These are phyloP conservation scores for Hysterium pulicare DNA, from an alignment of 2,329 filamentous ascomycete species.

Conservation along the genomic window DNA sequence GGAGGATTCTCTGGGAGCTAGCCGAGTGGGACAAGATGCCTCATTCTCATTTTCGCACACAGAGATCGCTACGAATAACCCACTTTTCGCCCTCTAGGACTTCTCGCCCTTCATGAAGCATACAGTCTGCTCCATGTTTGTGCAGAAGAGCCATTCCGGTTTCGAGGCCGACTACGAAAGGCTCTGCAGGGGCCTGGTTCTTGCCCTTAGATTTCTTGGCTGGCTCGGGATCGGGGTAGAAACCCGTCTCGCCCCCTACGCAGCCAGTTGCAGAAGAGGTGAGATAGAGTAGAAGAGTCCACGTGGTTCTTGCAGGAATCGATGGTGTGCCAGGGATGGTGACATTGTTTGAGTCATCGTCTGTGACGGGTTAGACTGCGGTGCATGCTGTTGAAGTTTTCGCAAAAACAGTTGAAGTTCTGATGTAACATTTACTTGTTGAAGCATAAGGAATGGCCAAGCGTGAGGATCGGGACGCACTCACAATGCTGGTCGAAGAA, in stretches of 20 bases:
- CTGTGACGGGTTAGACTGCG: slow-evolving; percentile 44
- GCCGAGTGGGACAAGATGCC: too few species aligned
- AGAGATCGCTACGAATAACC: slow-evolving; percentile 83
- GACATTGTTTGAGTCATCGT: slow-evolving; percentile 82
- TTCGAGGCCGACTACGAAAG: slow-evolving; percentile 70
- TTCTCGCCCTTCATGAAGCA: slow-evolving; percentile 82
- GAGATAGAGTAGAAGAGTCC: slow-evolving; percentile 86
- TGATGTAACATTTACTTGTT: slow-evolving; percentile 2
- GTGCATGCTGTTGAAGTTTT: background rate
- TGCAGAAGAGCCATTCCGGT: slow-evolving; percentile 85
- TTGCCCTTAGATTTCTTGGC: slow-evolving; percentile 42
- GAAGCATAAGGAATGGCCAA: background rate
- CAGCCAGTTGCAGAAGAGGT: slow-evolving; percentile 73
- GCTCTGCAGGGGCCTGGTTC: slow-evolving; percentile 48
- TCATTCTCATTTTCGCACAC: slow-evolving; percentile 52
- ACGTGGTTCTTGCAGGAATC: slow-evolving; percentile 69
- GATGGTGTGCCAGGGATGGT: slow-evolving; percentile 45
- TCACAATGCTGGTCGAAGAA: slow-evolving; percentile 91
- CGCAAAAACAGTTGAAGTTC: background rate
- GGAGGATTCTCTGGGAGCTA: too few species aligned
- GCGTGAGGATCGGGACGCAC: slow-evolving; percentile 42
- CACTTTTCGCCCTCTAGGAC: slow-evolving; percentile 83
- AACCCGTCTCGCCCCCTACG: slow-evolving; percentile 83
- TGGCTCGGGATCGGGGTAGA: slow-evolving; percentile 66
- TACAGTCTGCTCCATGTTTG: slow-evolving; percentile 83